Percentiles rank a stretch among this genome's conserved stretches.
phyloP scores from a whole-genome alignment of 352 stramenopile genomes.

The Phytophthora vignae region DNA sequence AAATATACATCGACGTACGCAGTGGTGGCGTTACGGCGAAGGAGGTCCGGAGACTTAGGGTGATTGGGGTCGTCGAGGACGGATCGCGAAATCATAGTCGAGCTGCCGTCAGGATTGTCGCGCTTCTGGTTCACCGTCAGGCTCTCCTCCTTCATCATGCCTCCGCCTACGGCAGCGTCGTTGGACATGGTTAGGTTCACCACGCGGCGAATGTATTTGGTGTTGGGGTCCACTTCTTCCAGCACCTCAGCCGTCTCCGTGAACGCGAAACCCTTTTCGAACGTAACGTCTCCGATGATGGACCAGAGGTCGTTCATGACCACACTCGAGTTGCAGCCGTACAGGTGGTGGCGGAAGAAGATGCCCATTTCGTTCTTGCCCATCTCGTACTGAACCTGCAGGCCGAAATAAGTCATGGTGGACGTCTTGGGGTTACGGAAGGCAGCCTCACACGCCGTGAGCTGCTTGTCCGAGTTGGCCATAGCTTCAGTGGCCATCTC shows the following conservation, averaged over 20 bases:
- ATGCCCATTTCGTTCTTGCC: constrained; percentile 88
- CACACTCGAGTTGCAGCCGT: constrained; percentile 73
- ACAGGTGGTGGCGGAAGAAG: constrained; percentile 88
- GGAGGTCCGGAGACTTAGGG: constrained; percentile 65
- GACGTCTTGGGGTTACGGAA: constrained; percentile 88
- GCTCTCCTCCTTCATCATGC: constrained; percentile 88
- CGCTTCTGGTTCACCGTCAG: constrained; percentile 81
- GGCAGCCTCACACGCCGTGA: constrained; percentile 74
- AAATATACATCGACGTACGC: constrained; percentile 48
- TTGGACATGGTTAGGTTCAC: constrained; percentile 85
- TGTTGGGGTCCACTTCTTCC: constrained; percentile 77
- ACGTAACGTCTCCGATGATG: constrained; percentile 66
- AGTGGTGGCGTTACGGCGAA: constrained; percentile 82
- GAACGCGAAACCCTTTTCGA: constrained; percentile 89
- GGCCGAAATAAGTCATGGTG: constrained; percentile 90
- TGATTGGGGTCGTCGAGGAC: constrained; percentile 79
- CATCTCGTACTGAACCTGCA: constrained; percentile 91
- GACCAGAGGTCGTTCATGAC: constrained; percentile 87
- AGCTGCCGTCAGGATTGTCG: constrained; percentile 77
- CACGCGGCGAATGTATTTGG: constrained; percentile 85
- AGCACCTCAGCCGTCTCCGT: constrained; percentile 78
- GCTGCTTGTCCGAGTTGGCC: constrained; percentile 62
- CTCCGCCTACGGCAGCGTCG: constrained; percentile 65
- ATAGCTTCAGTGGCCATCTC: constrained; percentile 75
- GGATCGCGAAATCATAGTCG: constrained; percentile 70